These are phyloP conservation scores for Tetrahymena malaccensis DNA, from an alignment of 73 alveolate genomes.

Conservation along the genomic window DNA sequence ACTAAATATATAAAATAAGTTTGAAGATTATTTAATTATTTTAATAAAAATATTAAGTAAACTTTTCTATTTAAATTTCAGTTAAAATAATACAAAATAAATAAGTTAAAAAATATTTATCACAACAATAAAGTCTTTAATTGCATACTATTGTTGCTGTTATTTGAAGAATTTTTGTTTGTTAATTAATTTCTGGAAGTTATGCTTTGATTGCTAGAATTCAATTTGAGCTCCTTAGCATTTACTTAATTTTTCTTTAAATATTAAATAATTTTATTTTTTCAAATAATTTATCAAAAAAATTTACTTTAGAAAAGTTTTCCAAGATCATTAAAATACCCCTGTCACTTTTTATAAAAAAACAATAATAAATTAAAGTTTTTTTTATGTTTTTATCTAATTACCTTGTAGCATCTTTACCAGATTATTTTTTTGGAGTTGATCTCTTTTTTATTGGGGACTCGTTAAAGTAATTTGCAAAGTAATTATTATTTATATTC, in stretches of 20 bases:
- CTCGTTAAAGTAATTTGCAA: background rate
- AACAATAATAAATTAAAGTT: background rate
- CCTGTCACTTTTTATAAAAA: background rate
- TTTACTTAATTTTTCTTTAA: background rate
- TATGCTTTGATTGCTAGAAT: background rate
- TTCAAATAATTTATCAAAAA: background rate
- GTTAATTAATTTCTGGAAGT: background rate
- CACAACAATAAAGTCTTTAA: background rate
- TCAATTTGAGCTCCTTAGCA: background rate
- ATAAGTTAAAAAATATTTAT: background rate
- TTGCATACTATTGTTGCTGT: background rate
- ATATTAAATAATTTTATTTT: background rate
- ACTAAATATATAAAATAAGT: no score
- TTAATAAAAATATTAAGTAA: no score
- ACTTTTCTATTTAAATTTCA: no score
- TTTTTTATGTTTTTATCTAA: background rate
- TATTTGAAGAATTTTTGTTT: background rate
- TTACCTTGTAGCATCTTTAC: background rate
- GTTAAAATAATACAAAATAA: no score
- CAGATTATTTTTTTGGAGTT: background rate
- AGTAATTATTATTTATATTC: background rate
- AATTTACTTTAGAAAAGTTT: background rate
- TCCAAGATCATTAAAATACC: background rate
- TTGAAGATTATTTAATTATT: no score
- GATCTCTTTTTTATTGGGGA: background rate